phyloP scores from a whole-genome alignment of 768 basidiomycete genomes.

The Tricholoma terreum region DNA sequence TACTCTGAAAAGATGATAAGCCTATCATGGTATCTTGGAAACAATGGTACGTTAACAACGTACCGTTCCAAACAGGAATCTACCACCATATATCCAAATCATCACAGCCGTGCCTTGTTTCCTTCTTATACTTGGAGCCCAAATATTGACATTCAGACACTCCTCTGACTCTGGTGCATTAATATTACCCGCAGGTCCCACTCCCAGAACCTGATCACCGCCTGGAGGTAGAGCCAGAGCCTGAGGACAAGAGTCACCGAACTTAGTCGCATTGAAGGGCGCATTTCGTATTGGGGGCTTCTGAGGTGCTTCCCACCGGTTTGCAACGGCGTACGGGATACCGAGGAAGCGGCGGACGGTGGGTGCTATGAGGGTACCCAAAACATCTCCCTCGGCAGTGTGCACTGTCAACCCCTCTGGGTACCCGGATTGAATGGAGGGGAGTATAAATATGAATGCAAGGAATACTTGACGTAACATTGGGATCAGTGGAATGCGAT shows the following conservation, averaged over 20 bases:
- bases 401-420: slow-evolving; percentile 21
- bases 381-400: slow-evolving; percentile 29
- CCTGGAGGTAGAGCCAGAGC: slow-evolving; percentile 15
- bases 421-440: too few relatives aligned
- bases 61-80: slow-evolving; percentile 33
- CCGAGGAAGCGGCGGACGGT: slow-evolving; percentile 31
- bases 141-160: slow-evolving; percentile 36
- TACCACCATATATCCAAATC: slow-evolving; percentile 38
- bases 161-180: slow-evolving; percentile 28
- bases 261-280: slow-evolving; percentile 24
- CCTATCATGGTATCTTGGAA: not conserved
- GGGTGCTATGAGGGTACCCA: slow-evolving; percentile 21
- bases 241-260: slow-evolving; percentile 31
- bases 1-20: slow-evolving; percentile 21
- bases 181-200: slow-evolving; percentile 18
- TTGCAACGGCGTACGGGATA: slow-evolving; percentile 30
- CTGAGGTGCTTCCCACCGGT: slow-evolving; percentile 30
- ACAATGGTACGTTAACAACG: slow-evolving; percentile 2
- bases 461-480: too few relatives aligned
- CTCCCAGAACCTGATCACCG: slow-evolving; percentile 19
- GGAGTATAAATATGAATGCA: too few relatives aligned
- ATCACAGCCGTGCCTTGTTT: slow-evolving; percentile 33
- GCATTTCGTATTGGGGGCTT: slow-evolving; percentile 17
- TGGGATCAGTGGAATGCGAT: too few relatives aligned
- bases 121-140: slow-evolving; percentile 29